These are phyloP conservation scores for Chlorella sp. DNA, from an alignment of 139 green algal genomes.

Conservation along the genomic window DNA sequence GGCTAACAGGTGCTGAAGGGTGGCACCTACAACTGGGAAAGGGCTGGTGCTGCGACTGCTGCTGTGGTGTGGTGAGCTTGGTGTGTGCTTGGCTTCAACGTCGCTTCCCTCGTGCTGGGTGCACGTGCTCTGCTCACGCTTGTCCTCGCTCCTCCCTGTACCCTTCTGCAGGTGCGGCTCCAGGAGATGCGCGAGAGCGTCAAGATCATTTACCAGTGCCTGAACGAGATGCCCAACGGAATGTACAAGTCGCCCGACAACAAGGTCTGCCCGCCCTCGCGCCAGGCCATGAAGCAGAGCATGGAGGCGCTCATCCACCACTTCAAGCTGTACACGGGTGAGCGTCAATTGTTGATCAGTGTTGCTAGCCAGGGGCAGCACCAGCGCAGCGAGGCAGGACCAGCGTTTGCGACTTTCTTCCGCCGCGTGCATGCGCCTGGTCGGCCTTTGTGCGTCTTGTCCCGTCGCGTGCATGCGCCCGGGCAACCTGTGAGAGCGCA, in stretches of 20 bases:
- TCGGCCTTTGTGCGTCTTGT: no score
- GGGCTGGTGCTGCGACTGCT: not conserved
- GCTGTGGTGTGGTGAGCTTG: not conserved
- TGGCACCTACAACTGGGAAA: no score
- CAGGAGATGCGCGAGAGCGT: slow-evolving; percentile 81
- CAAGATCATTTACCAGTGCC: slow-evolving; percentile 75
- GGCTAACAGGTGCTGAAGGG: no score
- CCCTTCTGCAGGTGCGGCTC: slow-evolving; percentile 13
- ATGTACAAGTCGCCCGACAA: slow-evolving; percentile 64
- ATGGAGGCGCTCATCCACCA: slow-evolving; percentile 85
- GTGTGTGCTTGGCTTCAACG: not conserved
- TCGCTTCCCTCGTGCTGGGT: no score
- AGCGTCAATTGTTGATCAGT: no score
- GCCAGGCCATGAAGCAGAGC: slow-evolving; percentile 73
- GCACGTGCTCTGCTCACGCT: no score
- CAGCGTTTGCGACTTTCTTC: no score
- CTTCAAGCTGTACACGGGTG: slow-evolving; percentile 67
- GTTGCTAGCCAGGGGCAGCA: no score
- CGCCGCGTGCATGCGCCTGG: no score
- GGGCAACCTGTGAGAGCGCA: no score
- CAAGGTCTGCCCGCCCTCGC: slow-evolving; percentile 50
- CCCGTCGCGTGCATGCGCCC: no score
- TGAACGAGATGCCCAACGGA: slow-evolving; percentile 76
- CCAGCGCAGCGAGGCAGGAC: no score
- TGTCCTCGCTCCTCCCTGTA: not conserved